Evolutionary conservation across 176 grass and related monocot species (phyloP).

Genomic region (Avena eriantha): DNA sequence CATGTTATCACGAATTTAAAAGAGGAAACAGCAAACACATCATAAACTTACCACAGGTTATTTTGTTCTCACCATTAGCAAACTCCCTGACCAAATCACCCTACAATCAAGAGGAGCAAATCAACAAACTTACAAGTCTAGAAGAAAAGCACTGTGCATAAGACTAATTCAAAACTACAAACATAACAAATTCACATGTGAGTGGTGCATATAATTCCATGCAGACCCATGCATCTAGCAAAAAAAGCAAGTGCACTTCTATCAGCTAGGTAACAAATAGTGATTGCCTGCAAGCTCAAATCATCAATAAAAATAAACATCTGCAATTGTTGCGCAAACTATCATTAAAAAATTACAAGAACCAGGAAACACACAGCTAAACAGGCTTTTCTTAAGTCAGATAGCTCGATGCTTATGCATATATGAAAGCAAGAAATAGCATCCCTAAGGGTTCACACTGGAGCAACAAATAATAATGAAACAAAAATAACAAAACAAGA

Average conservation of each 20-base stretch:
- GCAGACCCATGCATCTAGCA: neutral
- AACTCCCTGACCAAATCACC: constrained; percentile 79
- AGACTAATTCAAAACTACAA: constrained; percentile 12
- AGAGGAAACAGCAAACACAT: neutral
- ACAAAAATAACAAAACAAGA: constrained; percentile 4
- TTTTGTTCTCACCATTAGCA: constrained; percentile 71
- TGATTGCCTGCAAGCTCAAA: neutral
- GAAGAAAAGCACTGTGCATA: constrained; percentile 2
- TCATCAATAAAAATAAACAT: neutral
- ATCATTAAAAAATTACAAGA: neutral
- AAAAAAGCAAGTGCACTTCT: neutral
- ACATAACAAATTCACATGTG: neutral
- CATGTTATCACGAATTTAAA: neutral
- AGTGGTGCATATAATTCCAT: neutral
- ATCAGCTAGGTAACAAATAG: neutral
- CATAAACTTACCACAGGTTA: constrained; percentile 76
- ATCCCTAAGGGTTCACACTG: neutral
- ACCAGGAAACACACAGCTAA: neutral
- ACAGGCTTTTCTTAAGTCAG: neutral
- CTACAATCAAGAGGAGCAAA: constrained; percentile 50
- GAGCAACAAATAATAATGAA: neutral
- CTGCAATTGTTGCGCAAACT: constrained; percentile 9
- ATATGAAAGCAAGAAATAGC: neutral
- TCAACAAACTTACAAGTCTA: constrained; percentile 8
- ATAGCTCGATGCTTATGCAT: neutral